Evolutionary conservation across 148 eudicot genomes (phyloP), one percentile per base, ranked within the genome.

Genomic region (Limonium bicolor): DNA sequence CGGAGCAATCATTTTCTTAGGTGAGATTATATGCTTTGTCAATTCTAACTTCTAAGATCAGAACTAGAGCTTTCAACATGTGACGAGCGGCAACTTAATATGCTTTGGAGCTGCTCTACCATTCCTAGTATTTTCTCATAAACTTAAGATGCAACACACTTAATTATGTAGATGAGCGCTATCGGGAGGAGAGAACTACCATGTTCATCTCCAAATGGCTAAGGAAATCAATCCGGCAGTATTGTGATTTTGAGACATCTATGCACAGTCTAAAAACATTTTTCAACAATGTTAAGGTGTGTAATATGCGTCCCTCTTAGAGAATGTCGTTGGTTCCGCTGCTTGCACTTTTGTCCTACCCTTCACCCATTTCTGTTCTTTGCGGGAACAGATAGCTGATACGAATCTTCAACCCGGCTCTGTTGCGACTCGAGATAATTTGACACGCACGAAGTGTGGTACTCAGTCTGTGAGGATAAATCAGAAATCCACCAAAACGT

Each of bases 1-100:
- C 69, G 99, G 99, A 57, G 99, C 95, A 27, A 54, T 90, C 68
- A 84, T 90, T 51, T 78, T 84, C 40, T 67, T 90, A 73, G 99
- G 99, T 90, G 78, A 60, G 43, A 23, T 37, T 46, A 34, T n/a
- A 31, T 42, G 36, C 52, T 31, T 20, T 32, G 9, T 28, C 26
- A 10, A 11, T 37, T 14, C 27, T 17, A 29, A 16, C 36, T 31
- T 23, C 1, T 14, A 10, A 7, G 2, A 11, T 36, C 43, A 20
- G 25, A 20, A 19, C 19, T 53, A 22, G 4, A 1, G 36, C 34
- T 46, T 43, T 43, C n/a, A n/a, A n/a, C n/a, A n/a, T n/a, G n/a
- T n/a, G n/a, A n/a, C n/a, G n/a, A n/a, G n/a, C n/a, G n/a, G n/a
- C n/a, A n/a, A 43, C 27, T 13, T 1, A 5, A 4, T 14, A 43